phyloP scores from a whole-genome alignment of 176 grass and related monocot genomes.

The Oryza glumipatula region DNA sequence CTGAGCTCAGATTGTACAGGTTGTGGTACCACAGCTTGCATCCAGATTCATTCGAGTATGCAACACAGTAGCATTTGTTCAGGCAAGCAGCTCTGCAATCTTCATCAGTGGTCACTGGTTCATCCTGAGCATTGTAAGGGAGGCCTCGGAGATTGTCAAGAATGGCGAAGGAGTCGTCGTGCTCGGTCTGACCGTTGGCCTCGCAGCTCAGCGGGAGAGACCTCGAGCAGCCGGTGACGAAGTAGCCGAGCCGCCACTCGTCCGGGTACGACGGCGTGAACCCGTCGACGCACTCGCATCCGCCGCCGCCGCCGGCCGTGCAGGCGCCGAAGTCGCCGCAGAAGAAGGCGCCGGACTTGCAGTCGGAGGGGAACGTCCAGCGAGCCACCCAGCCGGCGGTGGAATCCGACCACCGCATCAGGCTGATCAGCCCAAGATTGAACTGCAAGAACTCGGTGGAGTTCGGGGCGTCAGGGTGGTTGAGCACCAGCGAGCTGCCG shows the following conservation, averaged over 20 bases:
- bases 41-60: constrained; percentile 32
- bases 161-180: constrained; percentile 31
- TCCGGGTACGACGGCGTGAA: constrained; percentile 33
- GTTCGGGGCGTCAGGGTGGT: neutral
- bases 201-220: constrained; percentile 51
- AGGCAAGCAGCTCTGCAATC: constrained; percentile 44
- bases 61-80: constrained; percentile 55
- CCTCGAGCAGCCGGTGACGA: constrained; percentile 49
- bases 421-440: constrained; percentile 38
- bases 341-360: constrained; percentile 51
- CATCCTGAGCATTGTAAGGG: constrained; percentile 43
- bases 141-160: constrained; percentile 32
- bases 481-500: constrained; percentile 37
- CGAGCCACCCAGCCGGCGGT: constrained; percentile 35
- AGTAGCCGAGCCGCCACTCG: constrained; percentile 36
- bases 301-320: neutral
- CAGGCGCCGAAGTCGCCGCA: constrained; percentile 48
- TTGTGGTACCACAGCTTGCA: constrained; percentile 50
- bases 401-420: constrained; percentile 36
- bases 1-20: constrained; percentile 32
- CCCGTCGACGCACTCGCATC: constrained; percentile 41
- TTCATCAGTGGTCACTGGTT: constrained; percentile 8
- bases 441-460: constrained; percentile 46
- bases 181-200: neutral
- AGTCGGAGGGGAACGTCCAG: constrained; percentile 49